These are phyloP conservation scores for Fusarium torulosum DNA, from an alignment of 2,329 filamentous ascomycete genomes.

Conservation along the genomic window DNA sequence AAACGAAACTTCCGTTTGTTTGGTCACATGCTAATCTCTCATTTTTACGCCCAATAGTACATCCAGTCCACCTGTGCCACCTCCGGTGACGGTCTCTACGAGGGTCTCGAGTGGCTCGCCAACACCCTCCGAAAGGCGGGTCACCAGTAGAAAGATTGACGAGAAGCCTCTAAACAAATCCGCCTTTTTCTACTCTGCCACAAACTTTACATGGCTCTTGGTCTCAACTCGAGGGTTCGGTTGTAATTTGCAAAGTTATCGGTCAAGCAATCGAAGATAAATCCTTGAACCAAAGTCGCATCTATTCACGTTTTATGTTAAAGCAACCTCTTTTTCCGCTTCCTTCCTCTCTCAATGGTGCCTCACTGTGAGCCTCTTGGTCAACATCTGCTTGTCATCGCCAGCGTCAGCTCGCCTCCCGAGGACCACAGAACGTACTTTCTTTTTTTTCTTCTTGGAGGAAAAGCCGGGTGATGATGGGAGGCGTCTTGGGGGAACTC, in stretches of 20 bases:
- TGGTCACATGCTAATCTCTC: slow-evolving; percentile 40
- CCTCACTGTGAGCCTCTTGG: slow-evolving; percentile 50
- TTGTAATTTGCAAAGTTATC: slow-evolving; percentile 70
- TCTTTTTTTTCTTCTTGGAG: slow-evolving; percentile 47
- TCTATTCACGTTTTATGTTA: slow-evolving; percentile 49
- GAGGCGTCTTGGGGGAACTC: slow-evolving; percentile 50
- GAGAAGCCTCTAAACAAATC: slow-evolving; percentile 53
- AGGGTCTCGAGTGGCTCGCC: slow-evolving; percentile 95
- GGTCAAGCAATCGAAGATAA: slow-evolving; percentile 68
- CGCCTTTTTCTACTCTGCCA: slow-evolving; percentile 56
- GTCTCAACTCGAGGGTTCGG: slow-evolving; percentile 63
- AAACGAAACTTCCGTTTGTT: not conserved
- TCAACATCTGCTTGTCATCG: slow-evolving; percentile 42
- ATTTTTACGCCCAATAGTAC: slow-evolving; percentile 70
- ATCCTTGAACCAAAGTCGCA: slow-evolving; percentile 55
- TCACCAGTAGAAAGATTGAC: slow-evolving; percentile 66
- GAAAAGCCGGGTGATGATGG: slow-evolving; percentile 50
- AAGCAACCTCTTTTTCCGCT: slow-evolving; percentile 43
- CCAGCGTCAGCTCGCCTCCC: slow-evolving; percentile 40
- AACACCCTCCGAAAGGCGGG: slow-evolving; percentile 83
- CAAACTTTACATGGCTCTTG: slow-evolving; percentile 58
- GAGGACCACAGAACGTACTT: slow-evolving; percentile 47
- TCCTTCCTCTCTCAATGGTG: slow-evolving; percentile 47
- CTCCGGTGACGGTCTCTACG: slow-evolving; percentile 98
- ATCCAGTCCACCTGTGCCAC: slow-evolving; percentile 99